Evolutionary conservation across 495 filamentous ascomycete genomes (phyloP), one percentile per base, ranked within the genome.

Genomic region (Neurospora sp.): DNA sequence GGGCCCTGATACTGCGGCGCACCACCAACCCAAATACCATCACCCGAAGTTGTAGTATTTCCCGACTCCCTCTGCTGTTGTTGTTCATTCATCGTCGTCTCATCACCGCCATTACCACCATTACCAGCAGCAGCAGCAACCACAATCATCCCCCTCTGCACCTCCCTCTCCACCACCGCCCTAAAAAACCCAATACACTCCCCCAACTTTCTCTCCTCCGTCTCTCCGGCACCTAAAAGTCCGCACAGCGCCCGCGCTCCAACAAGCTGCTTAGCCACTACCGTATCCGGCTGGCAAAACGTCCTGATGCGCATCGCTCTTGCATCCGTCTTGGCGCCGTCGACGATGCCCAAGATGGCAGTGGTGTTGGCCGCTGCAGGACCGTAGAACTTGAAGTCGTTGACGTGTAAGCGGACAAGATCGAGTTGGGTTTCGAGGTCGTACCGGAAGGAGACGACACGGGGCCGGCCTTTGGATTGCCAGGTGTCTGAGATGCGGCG

Each of bases 391-490:
- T 79, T 80, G 76, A 86, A 85, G 12, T 78, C 77, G 18, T 82
- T 71, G 3, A 82, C 71, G 73, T 85, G 84, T 31, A 77, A 70
- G 5, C 74, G 70, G 16, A 85, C 74, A 35, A 86, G 77, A 0
- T 85, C 84, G 31, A 86, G 71, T 76, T 86, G 84, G 1, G 84
- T 86, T 77, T 86, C 84, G 8, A 85, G 71, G 39, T 86, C 84
- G 68, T 84, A 86, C 10, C 83, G 83, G 77, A 85, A 85, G 14
- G 81, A 78, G 42, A 82, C 72, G 8, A 85, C 84, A 37, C 76
- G 79, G 1, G 83, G 83, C 0, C 82, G 82, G 68, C 84, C 84
- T 74, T 82, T 80, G 37, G 79, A 77, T 38, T 74, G 72, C 84
- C 83, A 86, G 3, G 48, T 71, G 31, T 85, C 83, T 1, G 80